A percentile compares a stretch with the other conserved stretches of the same genome.
phyloP scores from a whole-genome alignment of 352 stramenopile genomes.

The Phytophthora citricola region DNA sequence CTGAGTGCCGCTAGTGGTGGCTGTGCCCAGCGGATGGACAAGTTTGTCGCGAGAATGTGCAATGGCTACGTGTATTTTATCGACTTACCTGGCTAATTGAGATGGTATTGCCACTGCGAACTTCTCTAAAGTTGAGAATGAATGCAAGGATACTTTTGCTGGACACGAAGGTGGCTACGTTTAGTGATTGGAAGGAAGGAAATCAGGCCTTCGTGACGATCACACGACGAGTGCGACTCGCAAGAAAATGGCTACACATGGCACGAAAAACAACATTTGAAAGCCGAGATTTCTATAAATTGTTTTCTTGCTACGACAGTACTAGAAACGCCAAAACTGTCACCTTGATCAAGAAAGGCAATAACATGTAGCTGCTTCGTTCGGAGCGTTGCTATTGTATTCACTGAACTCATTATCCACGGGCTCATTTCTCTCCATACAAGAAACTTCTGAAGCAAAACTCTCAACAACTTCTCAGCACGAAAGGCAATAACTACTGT shows the following conservation, averaged over 20 bases:
- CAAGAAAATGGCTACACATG: conserved; percentile 7
- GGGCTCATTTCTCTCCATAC: too few relatives aligned
- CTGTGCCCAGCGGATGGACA: not conserved
- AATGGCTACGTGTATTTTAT: not conserved
- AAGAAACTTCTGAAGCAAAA: too few relatives aligned
- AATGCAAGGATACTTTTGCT: not conserved
- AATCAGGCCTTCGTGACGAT: conserved; percentile 19
- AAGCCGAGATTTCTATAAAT: too few relatives aligned
- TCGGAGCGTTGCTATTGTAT: too few relatives aligned
- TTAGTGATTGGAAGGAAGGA: conserved; percentile 21
- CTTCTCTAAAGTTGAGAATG: too few relatives aligned
- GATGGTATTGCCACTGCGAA: not conserved
- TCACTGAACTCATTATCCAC: too few relatives aligned
- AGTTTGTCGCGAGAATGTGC: not conserved
- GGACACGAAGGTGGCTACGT: conserved; percentile 15
- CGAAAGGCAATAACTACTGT: not conserved
- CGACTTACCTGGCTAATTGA: not conserved
- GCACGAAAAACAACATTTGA: too few relatives aligned
- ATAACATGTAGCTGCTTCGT: too few relatives aligned
- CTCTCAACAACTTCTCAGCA: too few relatives aligned
- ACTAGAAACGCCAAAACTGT: too few relatives aligned
- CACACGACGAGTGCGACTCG: conserved; percentile 19
- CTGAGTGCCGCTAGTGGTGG: conserved; percentile 4
- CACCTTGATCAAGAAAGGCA: too few relatives aligned
- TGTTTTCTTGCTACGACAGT: too few relatives aligned